Evolutionary conservation across 2,329 filamentous ascomycete species (phyloP).

Genomic region (Botrytis byssoidea): DNA sequence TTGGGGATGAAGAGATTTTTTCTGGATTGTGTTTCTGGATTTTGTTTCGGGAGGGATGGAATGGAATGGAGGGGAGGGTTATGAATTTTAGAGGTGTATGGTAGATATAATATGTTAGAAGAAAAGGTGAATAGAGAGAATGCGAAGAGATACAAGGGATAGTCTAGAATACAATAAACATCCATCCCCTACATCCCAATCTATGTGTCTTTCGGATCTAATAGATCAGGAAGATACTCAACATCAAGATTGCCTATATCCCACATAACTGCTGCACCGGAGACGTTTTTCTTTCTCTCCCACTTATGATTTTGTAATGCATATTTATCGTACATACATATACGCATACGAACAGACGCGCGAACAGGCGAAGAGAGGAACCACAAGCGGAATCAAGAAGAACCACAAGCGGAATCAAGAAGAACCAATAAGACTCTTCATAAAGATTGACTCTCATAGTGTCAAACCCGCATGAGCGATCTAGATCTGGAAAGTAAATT

Average conservation of each 20-base stretch:
- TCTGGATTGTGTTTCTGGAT: background rate
- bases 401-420: background rate
- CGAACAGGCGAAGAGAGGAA: too few species aligned
- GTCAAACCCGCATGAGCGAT: background rate
- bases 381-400: background rate
- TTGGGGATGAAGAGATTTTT: background rate
- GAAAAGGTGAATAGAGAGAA: background rate
- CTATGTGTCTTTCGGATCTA: too few species aligned
- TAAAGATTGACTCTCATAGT: background rate
- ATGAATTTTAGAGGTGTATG: background rate
- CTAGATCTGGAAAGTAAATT: background rate
- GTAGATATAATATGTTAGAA: background rate
- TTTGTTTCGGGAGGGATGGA: background rate
- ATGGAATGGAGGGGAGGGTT: too few species aligned
- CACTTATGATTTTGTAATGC: background rate
- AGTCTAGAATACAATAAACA: background rate
- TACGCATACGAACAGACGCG: background rate
- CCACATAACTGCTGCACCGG: background rate
- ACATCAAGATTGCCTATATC: too few species aligned
- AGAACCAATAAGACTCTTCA: background rate
- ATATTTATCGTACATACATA: background rate
- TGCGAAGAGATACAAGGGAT: too few species aligned
- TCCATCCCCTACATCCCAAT: too few species aligned
- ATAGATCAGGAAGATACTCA: too few species aligned
- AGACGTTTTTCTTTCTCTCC: background rate